phyloP scores from a whole-genome alignment of 345 rosid species.

The Litchi chinensis region DNA sequence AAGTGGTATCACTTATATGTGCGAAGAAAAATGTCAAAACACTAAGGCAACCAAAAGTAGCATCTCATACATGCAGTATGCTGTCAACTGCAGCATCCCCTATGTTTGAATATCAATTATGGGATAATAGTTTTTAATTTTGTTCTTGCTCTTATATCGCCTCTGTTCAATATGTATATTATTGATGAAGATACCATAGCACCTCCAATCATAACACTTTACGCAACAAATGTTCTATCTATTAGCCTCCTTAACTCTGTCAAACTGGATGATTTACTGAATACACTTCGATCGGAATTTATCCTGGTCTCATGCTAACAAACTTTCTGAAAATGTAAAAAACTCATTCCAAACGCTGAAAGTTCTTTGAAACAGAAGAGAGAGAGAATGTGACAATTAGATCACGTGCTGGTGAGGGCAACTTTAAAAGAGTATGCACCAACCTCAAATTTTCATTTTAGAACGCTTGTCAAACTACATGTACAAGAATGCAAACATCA shows the following conservation, averaged over 20 bases:
- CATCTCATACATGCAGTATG: neutral
- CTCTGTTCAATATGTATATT: neutral
- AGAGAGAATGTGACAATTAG: constrained; percentile 28
- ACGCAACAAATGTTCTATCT: too few relatives aligned
- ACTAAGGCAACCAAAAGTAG: neutral
- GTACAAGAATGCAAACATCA: neutral
- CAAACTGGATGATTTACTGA: too few relatives aligned
- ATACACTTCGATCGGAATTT: too few relatives aligned
- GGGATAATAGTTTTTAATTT: neutral
- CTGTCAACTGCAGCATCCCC: neutral
- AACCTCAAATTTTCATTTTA: neutral
- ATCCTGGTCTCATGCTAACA: too few relatives aligned
- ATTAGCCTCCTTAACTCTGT: too few relatives aligned
- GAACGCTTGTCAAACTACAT: neutral
- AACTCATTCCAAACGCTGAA: too few relatives aligned
- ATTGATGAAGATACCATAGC: neutral
- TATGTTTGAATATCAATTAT: neutral
- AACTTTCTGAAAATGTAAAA: too few relatives aligned
- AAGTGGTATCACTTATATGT: neutral
- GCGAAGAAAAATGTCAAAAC: too few relatives aligned
- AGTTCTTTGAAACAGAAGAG: neutral
- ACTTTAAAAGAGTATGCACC: constrained; percentile 9
- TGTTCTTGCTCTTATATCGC: neutral
- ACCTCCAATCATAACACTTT: neutral
- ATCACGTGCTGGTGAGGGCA: neutral